Evolutionary conservation across 2,329 filamentous ascomycete genomes (phyloP).

Genomic region (Emergomyces orientalis): DNA sequence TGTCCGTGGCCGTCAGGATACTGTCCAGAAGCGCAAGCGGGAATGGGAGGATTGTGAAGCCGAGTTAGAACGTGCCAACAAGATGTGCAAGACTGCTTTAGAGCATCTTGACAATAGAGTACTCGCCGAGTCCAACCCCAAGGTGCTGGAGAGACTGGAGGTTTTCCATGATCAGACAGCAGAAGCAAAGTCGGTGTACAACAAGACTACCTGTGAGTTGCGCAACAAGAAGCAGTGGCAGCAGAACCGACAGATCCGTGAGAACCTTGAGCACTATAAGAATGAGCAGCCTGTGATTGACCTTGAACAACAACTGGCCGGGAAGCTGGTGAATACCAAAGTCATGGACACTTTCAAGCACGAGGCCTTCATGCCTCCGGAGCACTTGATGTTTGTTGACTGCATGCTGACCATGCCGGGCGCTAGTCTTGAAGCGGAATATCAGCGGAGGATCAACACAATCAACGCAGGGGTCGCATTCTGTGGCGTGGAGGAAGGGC

Average conservation of each 20-base stretch:
- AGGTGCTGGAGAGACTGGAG: constrained; percentile 13
- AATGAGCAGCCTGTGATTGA: constrained; percentile 24
- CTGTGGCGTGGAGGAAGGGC: too few relatives aligned
- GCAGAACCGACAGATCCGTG: constrained; percentile 16
- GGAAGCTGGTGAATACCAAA: too few relatives aligned
- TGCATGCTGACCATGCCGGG: too few relatives aligned
- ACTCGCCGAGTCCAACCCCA: constrained; percentile 8
- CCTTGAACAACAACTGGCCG: too few relatives aligned
- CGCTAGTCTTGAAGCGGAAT: too few relatives aligned
- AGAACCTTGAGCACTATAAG: constrained; percentile 21
- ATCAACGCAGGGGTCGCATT: too few relatives aligned
- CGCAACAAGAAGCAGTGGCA: constrained; percentile 18
- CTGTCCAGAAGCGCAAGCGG: constrained; percentile 15
- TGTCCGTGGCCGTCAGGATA: constrained; percentile 15
- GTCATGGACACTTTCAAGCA: too few relatives aligned
- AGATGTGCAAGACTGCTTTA: constrained; percentile 14
- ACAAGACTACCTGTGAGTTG: constrained; percentile 14
- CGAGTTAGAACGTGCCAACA: constrained; percentile 14
- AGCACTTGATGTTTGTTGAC: too few relatives aligned
- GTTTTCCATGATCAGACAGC: too few relatives aligned
- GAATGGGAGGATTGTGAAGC: constrained; percentile 14
- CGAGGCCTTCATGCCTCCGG: too few relatives aligned
- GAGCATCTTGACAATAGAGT: not conserved
- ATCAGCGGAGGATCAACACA: too few relatives aligned
- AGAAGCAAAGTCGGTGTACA: constrained; percentile 14